These are phyloP conservation scores for Immersiporthe knoxdaviesiana DNA, from an alignment of 2,329 filamentous ascomycete genomes.

Conservation along the genomic window DNA sequence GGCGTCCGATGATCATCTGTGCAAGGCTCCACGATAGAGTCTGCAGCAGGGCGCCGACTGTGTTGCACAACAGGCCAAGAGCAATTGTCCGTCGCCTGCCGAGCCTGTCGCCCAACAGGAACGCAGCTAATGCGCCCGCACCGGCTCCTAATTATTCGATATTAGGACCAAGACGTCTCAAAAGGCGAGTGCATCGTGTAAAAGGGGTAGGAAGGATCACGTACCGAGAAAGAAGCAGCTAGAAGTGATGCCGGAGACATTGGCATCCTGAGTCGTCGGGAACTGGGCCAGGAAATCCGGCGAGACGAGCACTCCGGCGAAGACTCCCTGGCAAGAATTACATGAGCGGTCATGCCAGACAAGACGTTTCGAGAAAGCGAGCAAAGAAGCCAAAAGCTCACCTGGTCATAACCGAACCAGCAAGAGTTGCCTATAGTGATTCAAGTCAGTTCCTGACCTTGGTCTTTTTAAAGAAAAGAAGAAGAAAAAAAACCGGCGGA, in stretches of 20 bases:
- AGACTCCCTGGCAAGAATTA: constrained; percentile 40
- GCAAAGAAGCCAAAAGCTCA: background rate
- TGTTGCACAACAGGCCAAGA: constrained; percentile 39
- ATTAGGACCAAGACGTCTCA: background rate
- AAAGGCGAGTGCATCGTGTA: background rate
- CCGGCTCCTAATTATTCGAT: constrained; percentile 36
- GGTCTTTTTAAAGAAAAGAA: no score
- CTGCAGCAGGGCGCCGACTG: constrained; percentile 42
- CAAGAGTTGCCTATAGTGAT: constrained; percentile 22
- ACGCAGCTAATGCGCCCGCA: constrained; percentile 38
- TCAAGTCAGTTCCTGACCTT: background rate
- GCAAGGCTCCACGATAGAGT: constrained; percentile 41
- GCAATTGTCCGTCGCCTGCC: constrained; percentile 40
- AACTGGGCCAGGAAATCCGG: constrained; percentile 44
- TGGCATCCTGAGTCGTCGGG: constrained; percentile 42
- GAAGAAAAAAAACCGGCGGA: background rate
- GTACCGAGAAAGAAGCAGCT: constrained; percentile 46
- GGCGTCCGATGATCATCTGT: constrained; percentile 46
- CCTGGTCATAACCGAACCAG: constrained; percentile 31
- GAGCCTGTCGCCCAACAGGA: constrained; percentile 39
- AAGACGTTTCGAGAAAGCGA: background rate
- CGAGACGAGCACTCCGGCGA: constrained; percentile 47
- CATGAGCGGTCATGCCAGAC: no score
- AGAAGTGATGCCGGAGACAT: constrained; percentile 48
- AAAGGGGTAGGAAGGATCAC: background rate